Evolutionary conservation across 1,284 basidiomycete genomes (phyloP).

Genomic region (Crepidotus sp.): DNA sequence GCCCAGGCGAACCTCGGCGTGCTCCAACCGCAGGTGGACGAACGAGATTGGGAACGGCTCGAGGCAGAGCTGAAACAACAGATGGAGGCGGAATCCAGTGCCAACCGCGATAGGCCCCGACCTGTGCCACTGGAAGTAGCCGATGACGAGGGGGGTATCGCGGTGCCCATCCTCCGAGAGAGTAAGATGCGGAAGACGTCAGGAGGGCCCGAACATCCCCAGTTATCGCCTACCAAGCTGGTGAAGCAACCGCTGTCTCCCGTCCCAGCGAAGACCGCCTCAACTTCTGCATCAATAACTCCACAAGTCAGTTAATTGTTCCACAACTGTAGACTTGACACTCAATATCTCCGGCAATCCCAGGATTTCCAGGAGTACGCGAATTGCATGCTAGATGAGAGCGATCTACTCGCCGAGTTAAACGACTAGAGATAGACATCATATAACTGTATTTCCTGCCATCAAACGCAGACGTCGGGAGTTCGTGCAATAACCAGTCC

Average conservation of each 20-base stretch:
- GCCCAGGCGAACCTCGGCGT: slow-evolving; percentile 52
- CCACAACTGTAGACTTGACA: background rate
- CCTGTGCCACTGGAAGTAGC: slow-evolving; percentile 1
- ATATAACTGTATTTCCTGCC: background rate
- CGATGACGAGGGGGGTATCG: background rate
- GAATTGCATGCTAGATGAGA: slow-evolving; percentile 14
- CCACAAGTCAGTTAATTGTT: background rate
- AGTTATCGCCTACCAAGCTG: background rate
- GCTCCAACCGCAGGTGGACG: slow-evolving; percentile 28
- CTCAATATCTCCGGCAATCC: background rate
- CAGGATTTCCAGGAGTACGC: slow-evolving; percentile 12
- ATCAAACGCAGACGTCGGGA: background rate
- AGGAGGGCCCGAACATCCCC: background rate
- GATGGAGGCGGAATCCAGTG: background rate
- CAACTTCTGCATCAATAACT: background rate
- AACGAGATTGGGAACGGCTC: slow-evolving; percentile 46
- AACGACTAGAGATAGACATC: slow-evolving; percentile 1
- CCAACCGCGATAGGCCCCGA: background rate
- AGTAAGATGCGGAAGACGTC: slow-evolving; percentile 12
- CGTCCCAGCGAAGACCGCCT: background rate
- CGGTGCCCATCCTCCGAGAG: background rate
- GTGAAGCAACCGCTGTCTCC: background rate
- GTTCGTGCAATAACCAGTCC: slow-evolving; percentile 7
- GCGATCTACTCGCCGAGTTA: slow-evolving; percentile 11
- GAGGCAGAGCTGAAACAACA: background rate